Base-by-base conservation (phyloP, 2,329 filamentous ascomycete species). In the Penicillium sp. region DNA sequence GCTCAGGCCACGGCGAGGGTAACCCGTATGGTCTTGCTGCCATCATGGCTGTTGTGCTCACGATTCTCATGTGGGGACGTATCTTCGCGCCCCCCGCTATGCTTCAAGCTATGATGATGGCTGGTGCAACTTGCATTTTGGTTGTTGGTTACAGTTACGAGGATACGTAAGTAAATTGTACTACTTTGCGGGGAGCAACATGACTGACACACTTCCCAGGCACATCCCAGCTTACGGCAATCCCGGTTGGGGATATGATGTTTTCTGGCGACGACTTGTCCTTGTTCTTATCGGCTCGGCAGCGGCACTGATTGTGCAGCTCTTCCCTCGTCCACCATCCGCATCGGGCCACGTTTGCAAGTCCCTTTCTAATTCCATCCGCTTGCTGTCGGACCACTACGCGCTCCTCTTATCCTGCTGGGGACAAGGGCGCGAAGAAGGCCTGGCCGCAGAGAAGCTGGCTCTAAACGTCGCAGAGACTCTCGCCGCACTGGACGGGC, bases 21-120 rank as follows among this genome's bases (percentile, higher is more conserved):
- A 78, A 77, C 50, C 68, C 75, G 0, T 78, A 77, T 21, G 76
- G 76, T 0, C 60, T 78, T 42, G 73, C 66, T 3, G 76, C 75
- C 1, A 63, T 69, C 8, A 61, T 68, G 42, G 70, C 62, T 6
- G 61, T 60, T 2, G 57, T 67, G 10, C 50, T 67, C 3, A 31
- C 63, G 0, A 43, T 69, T 6, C 49, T 71, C 2, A 64, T 72
- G 55, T 70, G 65, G 60, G 57, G 53, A 28, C 63, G 70, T 13
- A 49, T 72, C 0, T 72, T 67, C 35, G 56, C 64, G 1, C 60
- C 67, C 1, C 48, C 56, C 26, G 59, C 56, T n/a, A 34, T 66
- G 35, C 44, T 69, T 31, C 59, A 67, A 48, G 64, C 60, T 4
- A 56, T 53, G 2, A 70, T 71, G 4, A 72, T 73, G 50, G 71